Base-by-base conservation (phyloP, 1,139 yeast genomes). In the Yamadazyma trypodendri region DNA sequence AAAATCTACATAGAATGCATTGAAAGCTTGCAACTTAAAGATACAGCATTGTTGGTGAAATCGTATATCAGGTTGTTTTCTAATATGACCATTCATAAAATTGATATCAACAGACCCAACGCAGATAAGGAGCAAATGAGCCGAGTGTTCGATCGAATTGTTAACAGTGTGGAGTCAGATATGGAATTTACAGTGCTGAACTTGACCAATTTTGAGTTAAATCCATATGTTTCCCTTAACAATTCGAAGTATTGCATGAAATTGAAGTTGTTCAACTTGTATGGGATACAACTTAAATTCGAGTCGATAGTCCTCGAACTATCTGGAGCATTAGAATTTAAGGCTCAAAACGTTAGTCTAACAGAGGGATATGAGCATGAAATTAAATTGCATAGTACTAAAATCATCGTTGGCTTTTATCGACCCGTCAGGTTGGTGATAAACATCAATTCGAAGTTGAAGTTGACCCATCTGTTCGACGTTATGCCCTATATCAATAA, bases 1-100 rank as follows among this genome's bases (percentile, higher is more conserved):
- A 79, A 79, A 46, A 65, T 83, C 0, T 88, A 84, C 52, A 72
- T 86, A 24, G 77, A 79, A 32, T 87, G 96, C 50, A 64, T 89
- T 30, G 79, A 77, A 47, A 65, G 76, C 28, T 55, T 79, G 42
- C 31, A 60, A 47, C 4, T 54, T 42, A 36, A 52, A 48, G 12
- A 51, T 52, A 35, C 41, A 37, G n/a, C 54, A 54, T 43, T 51
- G 44, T 57, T 59, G 18, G 44, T 66, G n/a, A 48, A 50, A 10
- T 60, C 71, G 1, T 61, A 65, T 36, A 50, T 72, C 11, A 63
- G 63, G 32, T 46, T 71, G 3, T 55, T 71, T 16, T 53, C 72
- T 0, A 61, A 60, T 30, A 50, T 70, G 39, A 52, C 52, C 10
- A 44, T 48, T 24, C 36, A 39, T 9, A 47, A 48, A 20, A 36